These are phyloP conservation scores for Cladosporium velox DNA, from an alignment of 2,329 filamentous ascomycete genomes.

Conservation along the genomic window DNA sequence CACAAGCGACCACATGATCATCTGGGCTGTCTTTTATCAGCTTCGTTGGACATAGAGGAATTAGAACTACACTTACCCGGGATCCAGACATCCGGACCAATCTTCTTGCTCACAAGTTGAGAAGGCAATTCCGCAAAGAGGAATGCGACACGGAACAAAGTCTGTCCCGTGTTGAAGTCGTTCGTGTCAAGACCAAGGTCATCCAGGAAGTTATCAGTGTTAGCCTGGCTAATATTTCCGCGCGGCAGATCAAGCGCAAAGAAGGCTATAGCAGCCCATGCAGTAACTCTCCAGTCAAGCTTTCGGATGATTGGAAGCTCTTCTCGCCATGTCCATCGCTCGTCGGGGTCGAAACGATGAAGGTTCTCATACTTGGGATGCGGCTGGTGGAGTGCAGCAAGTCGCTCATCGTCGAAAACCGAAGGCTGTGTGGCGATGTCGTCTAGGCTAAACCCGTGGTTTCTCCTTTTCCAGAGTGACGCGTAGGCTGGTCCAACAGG, in stretches of 20 bases:
- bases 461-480: neutral
- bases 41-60: neutral
- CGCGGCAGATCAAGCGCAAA: slow-evolving; percentile 30
- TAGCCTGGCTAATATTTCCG: slow-evolving; percentile 29
- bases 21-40: slow-evolving; percentile 25
- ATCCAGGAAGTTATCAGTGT: slow-evolving; percentile 27
- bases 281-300: slow-evolving; percentile 23
- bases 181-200: slow-evolving; percentile 40
- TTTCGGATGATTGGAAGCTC: slow-evolving; percentile 39
- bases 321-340: slow-evolving; percentile 45
- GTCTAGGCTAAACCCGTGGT: slow-evolving; percentile 19
- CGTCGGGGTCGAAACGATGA: slow-evolving; percentile 50
- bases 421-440: slow-evolving; percentile 26
- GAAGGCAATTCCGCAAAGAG: slow-evolving; percentile 53
- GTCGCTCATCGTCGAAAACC: slow-evolving; percentile 50
- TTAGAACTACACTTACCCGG: slow-evolving; percentile 21
- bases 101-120: slow-evolving; percentile 47
- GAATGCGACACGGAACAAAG: slow-evolving; percentile 77
- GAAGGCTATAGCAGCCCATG: slow-evolving; percentile 26
- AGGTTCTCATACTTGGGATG: slow-evolving; percentile 52
- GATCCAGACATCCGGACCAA: slow-evolving; percentile 49
- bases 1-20: slow-evolving; percentile 50
- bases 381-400: slow-evolving; percentile 57
- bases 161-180: slow-evolving; percentile 49
- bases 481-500: slow-evolving; percentile 9